Conservation (phyloP, 148 eudicot species). For the Linanthus parryae region DNA sequence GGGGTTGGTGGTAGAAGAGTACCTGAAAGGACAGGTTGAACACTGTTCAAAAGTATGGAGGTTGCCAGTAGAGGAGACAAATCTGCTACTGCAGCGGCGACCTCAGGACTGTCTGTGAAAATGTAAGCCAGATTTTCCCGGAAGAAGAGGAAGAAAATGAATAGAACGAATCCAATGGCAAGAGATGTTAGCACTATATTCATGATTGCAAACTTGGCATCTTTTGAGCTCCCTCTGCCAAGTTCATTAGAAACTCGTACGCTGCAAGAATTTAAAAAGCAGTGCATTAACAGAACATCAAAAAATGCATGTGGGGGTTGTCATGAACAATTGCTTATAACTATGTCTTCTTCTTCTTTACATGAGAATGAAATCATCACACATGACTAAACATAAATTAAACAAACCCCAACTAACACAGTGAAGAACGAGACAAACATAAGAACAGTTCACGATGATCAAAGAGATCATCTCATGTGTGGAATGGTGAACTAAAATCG, state of each 20-base stretch:
- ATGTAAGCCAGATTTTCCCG: constrained; percentile 46
- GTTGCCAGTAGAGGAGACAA: constrained; percentile 52
- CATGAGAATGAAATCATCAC: not conserved
- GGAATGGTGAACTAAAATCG: too few relatives aligned
- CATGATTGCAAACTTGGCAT: constrained; percentile 32
- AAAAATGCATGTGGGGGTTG: not conserved
- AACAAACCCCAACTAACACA: not conserved
- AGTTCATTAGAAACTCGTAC: constrained; percentile 49
- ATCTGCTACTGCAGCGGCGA: constrained; percentile 50
- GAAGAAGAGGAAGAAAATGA: constrained; percentile 31
- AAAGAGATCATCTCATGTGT: not conserved
- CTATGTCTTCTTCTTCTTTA: not conserved
- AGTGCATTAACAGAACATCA: not conserved
- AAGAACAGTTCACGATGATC: not conserved
- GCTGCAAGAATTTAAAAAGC: constrained; percentile 12
- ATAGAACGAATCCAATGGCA: constrained; percentile 27
- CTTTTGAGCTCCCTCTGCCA: constrained; percentile 36
- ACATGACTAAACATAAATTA: not conserved
- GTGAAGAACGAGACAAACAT: not conserved
- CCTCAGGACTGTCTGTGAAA: constrained; percentile 50
- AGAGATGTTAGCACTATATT: constrained; percentile 21
- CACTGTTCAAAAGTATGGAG: constrained; percentile 51
- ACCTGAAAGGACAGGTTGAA: constrained; percentile 75
- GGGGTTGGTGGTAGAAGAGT: not conserved
- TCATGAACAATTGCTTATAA: not conserved